Evolutionary conservation across 768 basidiomycete species (phyloP), one percentile per base, ranked within the genome.

Genomic region (Lactifluus rugatus): DNA sequence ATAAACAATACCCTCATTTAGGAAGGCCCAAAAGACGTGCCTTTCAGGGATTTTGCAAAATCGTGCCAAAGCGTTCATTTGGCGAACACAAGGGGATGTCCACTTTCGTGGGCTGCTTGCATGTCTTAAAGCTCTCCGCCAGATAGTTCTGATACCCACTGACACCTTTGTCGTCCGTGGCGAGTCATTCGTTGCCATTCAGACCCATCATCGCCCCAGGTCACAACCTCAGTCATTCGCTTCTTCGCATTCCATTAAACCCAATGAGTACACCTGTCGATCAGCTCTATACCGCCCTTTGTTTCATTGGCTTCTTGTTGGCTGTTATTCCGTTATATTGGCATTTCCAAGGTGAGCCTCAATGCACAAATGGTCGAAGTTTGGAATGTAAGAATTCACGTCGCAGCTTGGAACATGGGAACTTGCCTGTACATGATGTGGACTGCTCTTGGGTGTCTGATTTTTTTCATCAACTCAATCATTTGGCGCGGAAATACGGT

Each of bases 381-480:
- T 11, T 13, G 9, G 9, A 7, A 10, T 14, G 13, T 52, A 26
- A 57, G 1, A 5, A 46, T 23, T 6, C 23, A 14, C 16, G 1
- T 3, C 25, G 17, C n/a, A 75, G 83, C 83, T 31, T 82, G 81
- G 79, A 85, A 87, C 67, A 76, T 81, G 10, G 87, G 85, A 25
- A 89, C 88, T 73, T n/a, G n/a, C n/a, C n/a, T n/a, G n/a, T n/a
- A n/a, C n/a, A 89, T 91, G 73, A 57, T 74, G 36, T 91, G 88
- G 89, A 75, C 76, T 8, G 80, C 76, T 1, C 52, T 81, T 7
- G 73, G 72, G 17, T 83, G 82, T 67, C 76, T 90, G 45, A 77
- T 77, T 52, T 69, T 75, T 48, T 83, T 80, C 64, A 70, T 13
- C 11, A 13, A 34, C 34, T 34, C 10, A 2, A 34, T 11, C 34